Base-by-base conservation (phyloP, 228 moss, liverwort and hornwort genomes). In the Sphagnum fallax region DNA sequence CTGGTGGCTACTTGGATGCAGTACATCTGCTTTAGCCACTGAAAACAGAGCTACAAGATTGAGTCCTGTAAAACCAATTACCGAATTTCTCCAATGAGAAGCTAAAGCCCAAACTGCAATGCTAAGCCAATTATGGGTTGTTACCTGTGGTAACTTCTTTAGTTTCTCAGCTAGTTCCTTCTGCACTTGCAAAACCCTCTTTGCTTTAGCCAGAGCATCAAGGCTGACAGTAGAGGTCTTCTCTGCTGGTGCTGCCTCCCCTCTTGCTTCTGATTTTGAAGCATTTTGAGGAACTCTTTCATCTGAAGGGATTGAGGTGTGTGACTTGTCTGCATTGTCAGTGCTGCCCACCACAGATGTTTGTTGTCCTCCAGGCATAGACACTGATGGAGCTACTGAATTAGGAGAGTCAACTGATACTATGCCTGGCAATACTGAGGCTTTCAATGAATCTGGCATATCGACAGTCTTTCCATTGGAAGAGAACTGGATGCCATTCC, bases 91-190 rank as follows among this genome's bases (percentile, higher is more conserved):
- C 32, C 32, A 32, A 32, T 32, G 32, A 32, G 32, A 32, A 32
- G 32, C 32, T 32, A 32, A 32, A 32, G 2, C 32, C 32, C 32
- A 32, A 32, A 32, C 32, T 32, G 32, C 32, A 32, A 32, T 32
- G 32, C 32, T 2, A 32, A 32, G 32, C 32, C 32, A 32, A 32
- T 32, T 32, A 32, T 32, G 32, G 2, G 32, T 32, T 32, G 32
- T n/a, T 66, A 88, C 89, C 81, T 85, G 91, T 62, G 88, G 88
- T 14, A 97, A 78, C 74, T 86, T 94, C 79, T 92, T 94, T 75
- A 98, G 75, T 77, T 90, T 93, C 77, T 98, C 98, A 52, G 83
- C 79, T 60, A 94, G 67, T 50, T 94, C 94, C 78, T 90, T 98
- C 73, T 86, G 87, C 81, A 90, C 87, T 82, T 94, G 92, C 81